Evolutionary conservation across 495 filamentous ascomycete genomes (phyloP).

Genomic region (Penicillium herquei): DNA sequence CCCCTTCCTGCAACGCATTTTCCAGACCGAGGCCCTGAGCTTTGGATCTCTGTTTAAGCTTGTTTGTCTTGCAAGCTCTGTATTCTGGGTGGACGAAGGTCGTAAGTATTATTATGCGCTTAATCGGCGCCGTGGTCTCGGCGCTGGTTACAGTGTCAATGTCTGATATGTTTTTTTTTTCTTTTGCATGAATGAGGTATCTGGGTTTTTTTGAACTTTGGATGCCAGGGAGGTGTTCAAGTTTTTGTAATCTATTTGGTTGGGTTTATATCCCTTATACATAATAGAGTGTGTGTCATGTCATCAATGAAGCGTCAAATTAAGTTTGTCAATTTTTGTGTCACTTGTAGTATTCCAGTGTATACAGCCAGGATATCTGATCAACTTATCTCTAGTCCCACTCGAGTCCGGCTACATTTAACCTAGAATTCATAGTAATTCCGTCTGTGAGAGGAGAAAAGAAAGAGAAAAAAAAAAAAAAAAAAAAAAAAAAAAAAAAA

Average conservation of each 20-base stretch:
- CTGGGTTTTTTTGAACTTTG: neutral
- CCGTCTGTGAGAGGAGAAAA: too few species aligned
- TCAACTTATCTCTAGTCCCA: too few species aligned
- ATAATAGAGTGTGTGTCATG: slow-evolving; percentile 17
- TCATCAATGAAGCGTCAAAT: neutral
- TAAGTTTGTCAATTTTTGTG: too few species aligned
- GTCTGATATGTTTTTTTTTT: slow-evolving; percentile 29
- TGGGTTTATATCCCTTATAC: slow-evolving; percentile 21
- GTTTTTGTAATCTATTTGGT: slow-evolving; percentile 18
- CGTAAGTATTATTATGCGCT: slow-evolving; percentile 64
- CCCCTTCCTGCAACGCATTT: slow-evolving; percentile 86
- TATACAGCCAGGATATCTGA: too few species aligned
- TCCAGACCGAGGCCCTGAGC: slow-evolving; percentile 87
- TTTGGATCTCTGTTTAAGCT: slow-evolving; percentile 70
- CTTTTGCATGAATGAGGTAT: neutral
- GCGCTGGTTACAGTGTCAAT: slow-evolving; percentile 44
- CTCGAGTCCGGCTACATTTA: neutral
- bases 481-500: too few species aligned
- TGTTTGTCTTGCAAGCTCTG: slow-evolving; percentile 72
- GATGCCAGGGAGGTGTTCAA: neutral
- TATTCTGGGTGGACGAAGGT: slow-evolving; percentile 93
- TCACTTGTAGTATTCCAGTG: too few species aligned
- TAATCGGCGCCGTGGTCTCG: slow-evolving; percentile 34
- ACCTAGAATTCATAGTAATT: neutral
- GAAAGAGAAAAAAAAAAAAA: too few species aligned